A percentile compares a stretch with the other conserved stretches of the same genome.
phyloP scores from a whole-genome alignment of 2,329 filamentous ascomycete genomes.

The Dryadomyces quercus-mongolicae region DNA sequence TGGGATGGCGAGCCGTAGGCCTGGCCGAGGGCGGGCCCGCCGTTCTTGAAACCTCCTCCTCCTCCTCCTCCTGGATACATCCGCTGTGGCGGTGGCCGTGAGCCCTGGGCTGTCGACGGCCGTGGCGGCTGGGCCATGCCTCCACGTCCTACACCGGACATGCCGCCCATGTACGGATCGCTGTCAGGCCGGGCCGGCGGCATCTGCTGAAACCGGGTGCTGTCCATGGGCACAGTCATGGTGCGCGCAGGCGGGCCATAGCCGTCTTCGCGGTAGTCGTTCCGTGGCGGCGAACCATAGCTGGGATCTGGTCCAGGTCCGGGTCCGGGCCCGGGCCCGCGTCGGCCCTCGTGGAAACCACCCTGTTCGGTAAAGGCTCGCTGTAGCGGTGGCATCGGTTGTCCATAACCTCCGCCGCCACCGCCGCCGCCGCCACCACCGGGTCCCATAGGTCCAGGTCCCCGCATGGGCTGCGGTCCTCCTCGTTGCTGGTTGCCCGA shows the following conservation, averaged over 20 bases:
- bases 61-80: conserved; percentile 21
- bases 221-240: conserved; percentile 47
- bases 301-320: conserved; percentile 5
- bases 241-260: conserved; percentile 36
- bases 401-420: conserved; percentile 13
- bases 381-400: conserved; percentile 10
- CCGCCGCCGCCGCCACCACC: conserved; percentile 1
- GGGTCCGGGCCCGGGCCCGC: conserved; percentile 5
- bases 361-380: conserved; percentile 1
- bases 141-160: no score
- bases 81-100: conserved; percentile 39
- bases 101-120: conserved; percentile 42
- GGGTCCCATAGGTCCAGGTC: conserved; percentile 19
- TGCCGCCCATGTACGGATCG: not conserved
- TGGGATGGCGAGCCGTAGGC: conserved; percentile 23
- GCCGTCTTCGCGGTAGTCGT: conserved; percentile 19
- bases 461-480: no score
- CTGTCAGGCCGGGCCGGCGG: conserved; percentile 18
- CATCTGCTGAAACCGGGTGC: conserved; percentile 23
- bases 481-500: conserved; percentile 10
- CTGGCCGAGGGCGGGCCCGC: not conserved
- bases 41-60: conserved; percentile 4
- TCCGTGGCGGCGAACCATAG: no score
- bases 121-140: conserved; percentile 26
- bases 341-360: not conserved